Base-by-base conservation (phyloP, 2,329 filamentous ascomycete species). In the Fusarium musae region DNA sequence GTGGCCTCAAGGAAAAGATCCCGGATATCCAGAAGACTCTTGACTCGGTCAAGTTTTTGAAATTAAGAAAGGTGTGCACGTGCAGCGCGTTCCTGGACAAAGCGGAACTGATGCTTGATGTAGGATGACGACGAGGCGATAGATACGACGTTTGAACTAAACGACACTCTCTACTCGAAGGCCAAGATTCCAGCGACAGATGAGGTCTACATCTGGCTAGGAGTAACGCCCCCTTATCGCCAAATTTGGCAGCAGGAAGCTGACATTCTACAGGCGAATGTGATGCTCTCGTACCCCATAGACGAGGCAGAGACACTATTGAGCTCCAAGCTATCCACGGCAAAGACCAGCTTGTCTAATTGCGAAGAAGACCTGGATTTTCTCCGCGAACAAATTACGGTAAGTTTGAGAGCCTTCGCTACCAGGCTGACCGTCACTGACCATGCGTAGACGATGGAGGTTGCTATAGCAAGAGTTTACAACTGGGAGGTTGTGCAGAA, bases 401-500 rank as follows among this genome's bases (percentile, higher is more conserved):
- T 97, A 85, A 76, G 90, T 83, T 66, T 32, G 9, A 36, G 44
- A 28, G 30, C 46, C 49, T 36, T 5, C 26, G 32, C 63, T n/a
- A 28, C 52, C 8, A 40, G 8, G 44, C 13, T 26, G 37, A 28
- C n/a, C 13, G 3, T 23, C 37, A 74, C 69, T 66, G 12, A 64
- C 30, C 19, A 53, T 56, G 63, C 23, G n/a, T 75, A 97, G 94
- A 98, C 95, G 0, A 92, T 99, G 86, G 96, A 99, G 83, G 96
- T 99, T 39, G 96, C 96, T 8, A 95, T 96, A 44, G 96, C 96
- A 28, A 89, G 96, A 73, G 95, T 99, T n/a, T 98, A 99, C 84
- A 99, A 99, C 83, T 98, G 96, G 96, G 96, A 99, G 79, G 95
- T 99, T 9, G 94, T 96, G 47, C 93, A 97, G 86, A 94, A 97